Base-by-base conservation (phyloP, 2,329 filamentous ascomycete genomes). In the Microcyclospora tardicrescens region DNA sequence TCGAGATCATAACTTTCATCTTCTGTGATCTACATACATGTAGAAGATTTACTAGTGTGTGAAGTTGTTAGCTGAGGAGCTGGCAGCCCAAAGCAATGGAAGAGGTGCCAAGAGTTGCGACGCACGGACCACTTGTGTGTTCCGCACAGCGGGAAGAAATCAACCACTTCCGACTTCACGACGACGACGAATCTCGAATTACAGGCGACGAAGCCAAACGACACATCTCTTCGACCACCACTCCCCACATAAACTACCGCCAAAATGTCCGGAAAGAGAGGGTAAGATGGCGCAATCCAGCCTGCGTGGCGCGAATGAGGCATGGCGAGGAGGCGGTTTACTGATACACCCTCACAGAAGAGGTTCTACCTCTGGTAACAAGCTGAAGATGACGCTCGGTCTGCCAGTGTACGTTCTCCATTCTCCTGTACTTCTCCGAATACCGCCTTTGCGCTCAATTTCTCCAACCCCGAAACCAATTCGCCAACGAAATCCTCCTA, bases 351-450 rank as follows among this genome's bases (percentile, higher is more conserved):
- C 30, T 28, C 37, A 39, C 42, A 49, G 46, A 46, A 71, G 75
- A 62, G 73, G 85, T 78, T 84, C 82, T 83, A 82, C 85, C 77
- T 83, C 87, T 64, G 91, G 91, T 79, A 93, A 93, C 84, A 98
- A 98, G 84, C 84, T 96, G 64, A 96, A 94, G 84, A 98, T 98
- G 91, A 95, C 91, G 69, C 85, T 98, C 72, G 91, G 85, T 95
- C 86, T 98, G 63, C 91, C 91, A 72, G 86, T 94, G 87, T 95
- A 93, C 69, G 86, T 84, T 62, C 33, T 40, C n/a, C 16, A 28
- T 27, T 35, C 12, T 24, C 19, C 19, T 24, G 19, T 8, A 5
- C 19, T 24, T 24, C 19, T 24, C 8, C 19, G 19, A 24, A 8
- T 8, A 24, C 19, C 5, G 19, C 19, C 19, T 8, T 24, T 24